These are phyloP conservation scores for Exsudoporus frostii DNA, from an alignment of 768 basidiomycete genomes.

Conservation along the genomic window DNA sequence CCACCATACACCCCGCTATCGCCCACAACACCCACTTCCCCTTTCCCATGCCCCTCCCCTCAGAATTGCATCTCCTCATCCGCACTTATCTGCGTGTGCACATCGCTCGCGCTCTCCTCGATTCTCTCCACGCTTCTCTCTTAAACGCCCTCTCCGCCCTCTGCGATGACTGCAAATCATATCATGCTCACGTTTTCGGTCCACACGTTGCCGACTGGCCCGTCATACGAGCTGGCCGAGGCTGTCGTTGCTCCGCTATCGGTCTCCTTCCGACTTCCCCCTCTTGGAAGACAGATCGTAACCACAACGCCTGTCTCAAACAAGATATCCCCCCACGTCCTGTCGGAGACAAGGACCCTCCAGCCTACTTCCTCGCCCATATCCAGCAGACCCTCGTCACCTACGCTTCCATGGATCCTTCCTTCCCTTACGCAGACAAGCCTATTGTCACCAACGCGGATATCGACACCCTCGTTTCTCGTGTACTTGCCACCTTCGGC, in stretches of 20 bases:
- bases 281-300: constrained; percentile 6
- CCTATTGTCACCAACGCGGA: constrained; percentile 18
- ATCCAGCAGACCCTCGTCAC: constrained; percentile 45
- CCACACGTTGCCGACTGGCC: constrained; percentile 53
- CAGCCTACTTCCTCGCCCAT: constrained; percentile 33
- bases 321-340: constrained; percentile 30
- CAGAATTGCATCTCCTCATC: constrained; percentile 52
- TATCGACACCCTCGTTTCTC: constrained; percentile 45
- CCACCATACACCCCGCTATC: constrained; percentile 45
- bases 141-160: constrained; percentile 29
- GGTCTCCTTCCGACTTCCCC: constrained; percentile 11
- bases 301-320: constrained; percentile 11
- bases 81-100: constrained; percentile 44
- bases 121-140: constrained; percentile 42
- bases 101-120: constrained; percentile 41
- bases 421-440: constrained; percentile 26
- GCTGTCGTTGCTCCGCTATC: constrained; percentile 43
- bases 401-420: constrained; percentile 41
- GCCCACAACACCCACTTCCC: constrained; percentile 24
- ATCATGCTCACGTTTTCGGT: constrained; percentile 54
- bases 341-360: constrained; percentile 29
- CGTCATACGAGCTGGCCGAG: constrained; percentile 41
- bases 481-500: constrained; percentile 41
- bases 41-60: constrained; percentile 36
- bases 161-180: constrained; percentile 48